Conservation (phyloP, 768 basidiomycete genomes). For the Mycena vitilis region DNA sequence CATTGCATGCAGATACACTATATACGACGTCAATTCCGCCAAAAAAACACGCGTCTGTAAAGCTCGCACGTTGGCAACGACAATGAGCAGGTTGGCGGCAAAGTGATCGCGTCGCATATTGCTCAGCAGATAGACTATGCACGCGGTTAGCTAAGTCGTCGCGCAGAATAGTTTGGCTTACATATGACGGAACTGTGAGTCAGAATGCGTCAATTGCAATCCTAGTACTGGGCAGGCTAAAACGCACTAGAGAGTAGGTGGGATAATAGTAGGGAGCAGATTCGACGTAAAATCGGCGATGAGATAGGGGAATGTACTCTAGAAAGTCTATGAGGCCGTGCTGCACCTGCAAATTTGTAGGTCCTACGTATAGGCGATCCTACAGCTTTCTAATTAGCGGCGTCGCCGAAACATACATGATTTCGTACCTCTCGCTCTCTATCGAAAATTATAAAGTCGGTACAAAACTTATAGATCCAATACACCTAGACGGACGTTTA, state of each 20-base stretch:
- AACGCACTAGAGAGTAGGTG: conserved; percentile 39
- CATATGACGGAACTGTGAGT: conserved; percentile 30
- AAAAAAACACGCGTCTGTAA: neutral
- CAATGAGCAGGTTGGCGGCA: conserved; percentile 48
- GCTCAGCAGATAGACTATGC: conserved; percentile 31
- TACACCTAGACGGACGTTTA: conserved; percentile 18
- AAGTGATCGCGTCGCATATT: conserved; percentile 47
- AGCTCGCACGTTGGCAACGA: conserved; percentile 45
- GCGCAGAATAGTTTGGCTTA: conserved; percentile 1
- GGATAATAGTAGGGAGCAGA: conserved; percentile 51
- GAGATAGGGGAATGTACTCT: conserved; percentile 50
- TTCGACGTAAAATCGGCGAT: conserved; percentile 51
- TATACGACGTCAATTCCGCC: neutral
- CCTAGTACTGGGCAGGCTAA: no score
- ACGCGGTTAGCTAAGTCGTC: neutral
- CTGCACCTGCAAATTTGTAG: neutral
- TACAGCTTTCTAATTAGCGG: neutral
- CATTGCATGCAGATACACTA: conserved; percentile 39
- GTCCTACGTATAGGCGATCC: conserved; percentile 34
- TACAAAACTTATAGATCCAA: conserved; percentile 37
- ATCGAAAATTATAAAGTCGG: conserved; percentile 51
- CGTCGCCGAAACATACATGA: neutral
- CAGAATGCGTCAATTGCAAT: neutral
- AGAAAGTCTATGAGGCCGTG: neutral
- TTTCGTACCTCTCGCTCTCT: conserved; percentile 53